Evolutionary conservation across 2,329 filamentous ascomycete species (phyloP).

Genomic region (Botrytis cinerea): DNA sequence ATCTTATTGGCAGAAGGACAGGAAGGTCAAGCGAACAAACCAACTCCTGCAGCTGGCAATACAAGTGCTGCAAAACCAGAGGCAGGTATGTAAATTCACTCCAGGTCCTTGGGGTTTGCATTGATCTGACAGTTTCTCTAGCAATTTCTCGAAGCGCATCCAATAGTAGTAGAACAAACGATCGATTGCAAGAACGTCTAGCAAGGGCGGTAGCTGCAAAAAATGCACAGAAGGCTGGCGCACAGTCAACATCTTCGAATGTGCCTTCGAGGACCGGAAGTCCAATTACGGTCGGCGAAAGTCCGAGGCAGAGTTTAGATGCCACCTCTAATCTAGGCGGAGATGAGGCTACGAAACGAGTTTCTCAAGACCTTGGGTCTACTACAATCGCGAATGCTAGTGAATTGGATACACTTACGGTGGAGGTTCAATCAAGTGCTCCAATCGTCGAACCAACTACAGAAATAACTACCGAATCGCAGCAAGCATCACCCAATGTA

Average conservation of each 20-base stretch:
- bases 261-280: constrained; percentile 55
- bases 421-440: constrained; percentile 28
- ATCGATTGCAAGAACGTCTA: constrained; percentile 84
- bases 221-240: constrained; percentile 49
- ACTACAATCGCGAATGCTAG: neutral
- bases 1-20: constrained; percentile 84
- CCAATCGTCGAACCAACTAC: constrained; percentile 1
- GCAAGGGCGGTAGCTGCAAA: constrained; percentile 84
- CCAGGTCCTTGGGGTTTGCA: constrained; percentile 15
- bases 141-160: constrained; percentile 64
- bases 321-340: constrained; percentile 36
- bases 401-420: constrained; percentile 26
- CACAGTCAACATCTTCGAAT: constrained; percentile 52
- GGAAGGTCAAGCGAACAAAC: constrained; percentile 42
- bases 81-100: constrained; percentile 41
- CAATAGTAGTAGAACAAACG: constrained; percentile 65
- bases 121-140: constrained; percentile 32
- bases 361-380: constrained; percentile 18
- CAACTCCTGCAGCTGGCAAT: constrained; percentile 45
- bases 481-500: constrained; percentile 26
- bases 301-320: constrained; percentile 49
- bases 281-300: constrained; percentile 49
- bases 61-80: constrained; percentile 42
- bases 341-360: constrained; percentile 9
- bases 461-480: constrained; percentile 8